Percentiles rank a stretch among this genome's conserved stretches.
phyloP scores from a whole-genome alignment of 257 asterid genomes.

The Penstemon eatonii region DNA sequence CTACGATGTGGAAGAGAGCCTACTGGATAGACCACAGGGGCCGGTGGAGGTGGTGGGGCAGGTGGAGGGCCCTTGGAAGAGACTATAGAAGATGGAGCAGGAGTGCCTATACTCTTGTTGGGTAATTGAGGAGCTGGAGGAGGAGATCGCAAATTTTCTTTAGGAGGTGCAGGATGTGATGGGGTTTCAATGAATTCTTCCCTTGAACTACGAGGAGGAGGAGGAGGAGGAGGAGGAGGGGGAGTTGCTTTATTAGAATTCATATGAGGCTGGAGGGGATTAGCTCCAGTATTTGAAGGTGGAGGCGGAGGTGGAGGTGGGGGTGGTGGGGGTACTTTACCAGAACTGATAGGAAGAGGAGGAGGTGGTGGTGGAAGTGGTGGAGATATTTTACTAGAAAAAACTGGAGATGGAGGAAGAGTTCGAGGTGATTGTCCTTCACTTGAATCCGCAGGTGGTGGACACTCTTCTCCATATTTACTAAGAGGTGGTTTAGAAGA shows the following conservation, averaged over 20 bases:
- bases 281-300: neutral
- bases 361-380: slow-evolving; percentile 32
- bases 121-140: slow-evolving; percentile 37
- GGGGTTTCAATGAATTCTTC: slow-evolving; percentile 23
- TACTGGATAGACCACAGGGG: neutral
- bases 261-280: slow-evolving; percentile 15
- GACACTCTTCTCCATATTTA: neutral
- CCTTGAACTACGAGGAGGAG: slow-evolving; percentile 22
- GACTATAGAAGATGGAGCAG: slow-evolving; percentile 23
- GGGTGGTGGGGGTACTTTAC: slow-evolving; percentile 25
- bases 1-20: slow-evolving; percentile 17
- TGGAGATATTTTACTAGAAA: slow-evolving; percentile 17
- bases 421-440: slow-evolving; percentile 5
- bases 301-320: slow-evolving; percentile 30
- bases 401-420: neutral
- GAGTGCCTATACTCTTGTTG: slow-evolving; percentile 12
- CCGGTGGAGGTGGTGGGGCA: slow-evolving; percentile 39
- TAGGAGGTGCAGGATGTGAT: slow-evolving; percentile 31
- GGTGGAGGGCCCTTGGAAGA: slow-evolving; percentile 26
- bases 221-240: slow-evolving; percentile 29
- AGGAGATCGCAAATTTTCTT: slow-evolving; percentile 33
- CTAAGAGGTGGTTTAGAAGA: slow-evolving; percentile 32
- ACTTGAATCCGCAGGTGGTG: slow-evolving; percentile 12
- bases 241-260: slow-evolving; percentile 24
- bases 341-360: slow-evolving; percentile 19